These are phyloP conservation scores for Camillea tinctor DNA, from an alignment of 2,329 filamentous ascomycete species.

Conservation along the genomic window DNA sequence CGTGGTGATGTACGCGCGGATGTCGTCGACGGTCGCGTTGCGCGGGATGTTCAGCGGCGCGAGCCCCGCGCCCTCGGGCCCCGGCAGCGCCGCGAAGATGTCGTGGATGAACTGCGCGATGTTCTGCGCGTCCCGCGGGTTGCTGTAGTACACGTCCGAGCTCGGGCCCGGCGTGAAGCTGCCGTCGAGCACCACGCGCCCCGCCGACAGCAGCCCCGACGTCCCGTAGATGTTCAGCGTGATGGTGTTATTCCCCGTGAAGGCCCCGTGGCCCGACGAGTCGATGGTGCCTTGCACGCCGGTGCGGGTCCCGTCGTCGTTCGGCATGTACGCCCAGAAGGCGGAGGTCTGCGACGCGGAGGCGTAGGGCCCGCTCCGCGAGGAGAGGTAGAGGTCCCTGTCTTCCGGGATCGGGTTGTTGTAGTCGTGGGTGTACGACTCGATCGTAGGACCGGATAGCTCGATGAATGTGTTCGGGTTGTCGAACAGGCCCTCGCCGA, in stretches of 20 bases:
- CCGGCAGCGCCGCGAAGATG: conserved; percentile 45
- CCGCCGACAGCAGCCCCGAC: conserved; percentile 49
- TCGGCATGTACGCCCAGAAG: conserved; percentile 50
- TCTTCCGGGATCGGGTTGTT: conserved; percentile 41
- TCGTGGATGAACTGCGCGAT: conserved; percentile 50
- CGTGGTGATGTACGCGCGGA: conserved; percentile 50
- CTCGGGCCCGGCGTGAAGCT: conserved; percentile 43
- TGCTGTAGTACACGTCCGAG: conserved; percentile 44
- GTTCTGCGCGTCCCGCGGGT: conserved; percentile 46
- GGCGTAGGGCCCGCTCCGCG: conserved; percentile 50
- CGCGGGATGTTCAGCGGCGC: conserved; percentile 48
- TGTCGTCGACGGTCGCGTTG: conserved; percentile 45
- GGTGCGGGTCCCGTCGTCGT: conserved; percentile 39
- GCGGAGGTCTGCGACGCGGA: conserved; percentile 52
- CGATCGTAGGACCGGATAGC: conserved; percentile 39
- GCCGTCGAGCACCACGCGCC: conserved; percentile 44
- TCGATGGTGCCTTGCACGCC: conserved; percentile 54
- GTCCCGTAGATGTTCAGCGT: conserved; percentile 59
- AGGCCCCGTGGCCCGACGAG: conserved; percentile 43
- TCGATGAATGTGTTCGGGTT: conserved; percentile 57
- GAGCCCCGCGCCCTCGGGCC: conserved; percentile 36
- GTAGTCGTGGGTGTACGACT: conserved; percentile 50
- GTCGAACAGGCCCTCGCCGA: conserved; percentile 52
- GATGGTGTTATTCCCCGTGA: conserved; percentile 44
- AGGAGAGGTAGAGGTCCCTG: conserved; percentile 44